These are phyloP conservation scores for Pseudogymnoascus sp. DNA, from an alignment of 2,329 filamentous ascomycete genomes.

Conservation along the genomic window DNA sequence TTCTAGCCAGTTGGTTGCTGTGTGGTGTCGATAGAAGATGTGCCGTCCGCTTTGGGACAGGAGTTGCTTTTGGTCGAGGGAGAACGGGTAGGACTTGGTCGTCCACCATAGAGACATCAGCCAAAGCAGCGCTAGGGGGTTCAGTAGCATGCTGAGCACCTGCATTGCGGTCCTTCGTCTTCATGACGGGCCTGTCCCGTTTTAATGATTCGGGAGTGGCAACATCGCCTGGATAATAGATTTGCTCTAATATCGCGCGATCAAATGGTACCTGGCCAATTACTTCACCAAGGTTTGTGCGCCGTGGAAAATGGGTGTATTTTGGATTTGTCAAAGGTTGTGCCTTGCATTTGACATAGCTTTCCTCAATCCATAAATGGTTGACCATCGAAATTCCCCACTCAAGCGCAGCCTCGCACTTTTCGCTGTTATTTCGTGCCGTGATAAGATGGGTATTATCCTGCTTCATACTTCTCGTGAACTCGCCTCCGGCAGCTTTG, in stretches of 20 bases:
- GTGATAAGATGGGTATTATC: slow-evolving; percentile 96
- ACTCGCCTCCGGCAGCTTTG: slow-evolving; percentile 72
- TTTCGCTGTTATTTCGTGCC: slow-evolving; percentile 81
- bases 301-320: slow-evolving; percentile 77
- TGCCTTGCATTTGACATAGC: slow-evolving; percentile 79
- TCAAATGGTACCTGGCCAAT: slow-evolving; percentile 84
- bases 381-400: slow-evolving; percentile 89
- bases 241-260: slow-evolving; percentile 46
- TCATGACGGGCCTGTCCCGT: slow-evolving; percentile 36
- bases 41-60: neutral
- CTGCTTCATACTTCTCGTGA: slow-evolving; percentile 88
- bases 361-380: slow-evolving; percentile 95
- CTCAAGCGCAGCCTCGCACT: slow-evolving; percentile 83
- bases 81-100: neutral
- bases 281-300: slow-evolving; percentile 87
- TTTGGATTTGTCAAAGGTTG: slow-evolving; percentile 63
- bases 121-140: neutral
- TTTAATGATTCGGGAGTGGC: slow-evolving; percentile 30
- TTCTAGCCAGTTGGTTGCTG: slow-evolving; percentile 39
- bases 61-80: neutral
- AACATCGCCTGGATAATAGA: slow-evolving; percentile 49
- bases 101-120: neutral
- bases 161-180: slow-evolving; percentile 32
- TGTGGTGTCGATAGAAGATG: slow-evolving; percentile 40
- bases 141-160: neutral